These are phyloP conservation scores for Leptographium procerum DNA, from an alignment of 2,329 filamentous ascomycete genomes.

Conservation along the genomic window DNA sequence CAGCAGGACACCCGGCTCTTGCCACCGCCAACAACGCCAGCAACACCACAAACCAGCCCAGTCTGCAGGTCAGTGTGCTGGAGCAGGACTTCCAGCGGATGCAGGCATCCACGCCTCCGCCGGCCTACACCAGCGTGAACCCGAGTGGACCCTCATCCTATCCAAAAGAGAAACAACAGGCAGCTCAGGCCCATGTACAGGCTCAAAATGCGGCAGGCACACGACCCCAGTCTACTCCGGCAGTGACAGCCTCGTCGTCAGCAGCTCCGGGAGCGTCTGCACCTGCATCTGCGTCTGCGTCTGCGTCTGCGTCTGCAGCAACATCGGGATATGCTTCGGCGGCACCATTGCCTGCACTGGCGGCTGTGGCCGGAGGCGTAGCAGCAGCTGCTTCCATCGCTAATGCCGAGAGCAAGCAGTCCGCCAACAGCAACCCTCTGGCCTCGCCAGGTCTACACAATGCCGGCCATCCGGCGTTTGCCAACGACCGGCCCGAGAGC, in stretches of 20 bases:
- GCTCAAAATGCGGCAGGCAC: conserved; percentile 12
- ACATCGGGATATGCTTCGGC: neutral
- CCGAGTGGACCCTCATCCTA: conserved; percentile 51
- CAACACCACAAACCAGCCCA: conserved; percentile 17
- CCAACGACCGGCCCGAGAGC: conserved; percentile 58
- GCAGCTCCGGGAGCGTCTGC: neutral
- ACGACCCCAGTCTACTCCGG: neutral
- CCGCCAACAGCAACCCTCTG: conserved; percentile 18
- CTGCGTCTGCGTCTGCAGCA: neutral
- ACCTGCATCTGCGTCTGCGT: neutral
- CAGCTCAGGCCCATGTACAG: conserved; percentile 19
- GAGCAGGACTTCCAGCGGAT: conserved; percentile 80
- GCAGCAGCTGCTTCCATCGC: neutral
- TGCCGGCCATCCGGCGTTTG: conserved; percentile 76
- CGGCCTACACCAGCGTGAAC: conserved; percentile 82
- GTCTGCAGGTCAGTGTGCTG: conserved; percentile 55
- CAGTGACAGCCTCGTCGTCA: neutral
- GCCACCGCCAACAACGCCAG: conserved; percentile 27
- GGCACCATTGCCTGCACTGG: neutral
- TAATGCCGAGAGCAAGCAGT: conserved; percentile 13
- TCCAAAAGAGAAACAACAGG: conserved; percentile 64
- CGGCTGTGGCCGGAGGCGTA: neutral
- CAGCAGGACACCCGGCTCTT: conserved; percentile 8
- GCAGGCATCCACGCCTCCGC: conserved; percentile 74
- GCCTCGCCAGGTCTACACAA: conserved; percentile 39